Percentiles rank a stretch among this genome's conserved stretches.
Evolutionary conservation across 768 basidiomycete genomes (phyloP).

Genomic region (Phaeolepiota aurea): DNA sequence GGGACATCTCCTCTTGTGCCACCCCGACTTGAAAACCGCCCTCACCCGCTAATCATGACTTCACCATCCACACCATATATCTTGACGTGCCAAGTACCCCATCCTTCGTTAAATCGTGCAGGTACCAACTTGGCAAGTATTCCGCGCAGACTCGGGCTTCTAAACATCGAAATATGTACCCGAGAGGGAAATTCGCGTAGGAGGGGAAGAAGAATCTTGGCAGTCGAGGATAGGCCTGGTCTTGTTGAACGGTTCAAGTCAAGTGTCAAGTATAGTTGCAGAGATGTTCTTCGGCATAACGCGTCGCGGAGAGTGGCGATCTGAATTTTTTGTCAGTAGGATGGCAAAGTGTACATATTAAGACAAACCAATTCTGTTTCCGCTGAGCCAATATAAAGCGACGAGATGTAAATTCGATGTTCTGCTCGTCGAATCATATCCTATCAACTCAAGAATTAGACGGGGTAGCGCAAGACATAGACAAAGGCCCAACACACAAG

Average conservation of each 20-base stretch:
- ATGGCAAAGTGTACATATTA: background rate
- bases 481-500: slow-evolving; percentile 32
- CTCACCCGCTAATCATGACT: slow-evolving; percentile 86
- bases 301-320: slow-evolving; percentile 56
- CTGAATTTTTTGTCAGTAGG: slow-evolving; percentile 27
- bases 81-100: slow-evolving; percentile 98
- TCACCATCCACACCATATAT: slow-evolving; percentile 91
- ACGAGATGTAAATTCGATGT: slow-evolving; percentile 79
- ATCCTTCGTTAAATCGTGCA: slow-evolving; percentile 93
- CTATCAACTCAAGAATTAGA: slow-evolving; percentile 26
- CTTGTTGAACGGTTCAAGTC: slow-evolving; percentile 79
- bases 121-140: slow-evolving; percentile 73
- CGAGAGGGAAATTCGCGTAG: slow-evolving; percentile 62
- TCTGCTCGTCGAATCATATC: slow-evolving; percentile 72
- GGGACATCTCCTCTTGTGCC: no score
- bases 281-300: slow-evolving; percentile 45
- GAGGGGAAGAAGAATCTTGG: slow-evolving; percentile 63
- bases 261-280: slow-evolving; percentile 66
- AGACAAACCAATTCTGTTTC: slow-evolving; percentile 70
- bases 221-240: slow-evolving; percentile 62
- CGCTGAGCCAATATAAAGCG: slow-evolving; percentile 77
- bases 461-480: background rate
- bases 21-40: slow-evolving; percentile 6
- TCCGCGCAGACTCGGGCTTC: slow-evolving; percentile 78
- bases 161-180: slow-evolving; percentile 74